Base-by-base conservation (phyloP, 805 yeast species). In the Candida succiphila region DNA sequence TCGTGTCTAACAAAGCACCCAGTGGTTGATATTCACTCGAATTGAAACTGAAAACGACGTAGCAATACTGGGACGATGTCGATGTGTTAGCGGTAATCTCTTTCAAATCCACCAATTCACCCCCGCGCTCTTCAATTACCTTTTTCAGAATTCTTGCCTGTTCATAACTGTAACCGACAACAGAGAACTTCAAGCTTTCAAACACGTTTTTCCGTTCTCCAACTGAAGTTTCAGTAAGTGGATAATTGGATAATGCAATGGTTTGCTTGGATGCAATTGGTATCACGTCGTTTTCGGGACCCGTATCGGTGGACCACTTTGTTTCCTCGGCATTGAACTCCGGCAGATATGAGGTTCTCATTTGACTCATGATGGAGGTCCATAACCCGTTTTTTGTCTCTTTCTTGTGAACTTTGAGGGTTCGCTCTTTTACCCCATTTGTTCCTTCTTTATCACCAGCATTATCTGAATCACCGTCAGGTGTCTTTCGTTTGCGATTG, bases 111-210 rank as follows among this genome's bases (percentile, higher is more conserved):
- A 35, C 19, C 1, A 38, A 22, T 4, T n/a, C 16, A 2, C 58
- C 60, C 2, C 46, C 46, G 32, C 50, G 50, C 15, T 46, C 46
- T 6, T 18, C 15, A 4, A 55, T 38, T 3, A 53, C 51, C 25
- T 44, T 50, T 13, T 29, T 30, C 17, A 55, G 27, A 6, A 49
- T 51, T 7, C 29, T 32, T 1, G 30, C 26, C 29, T 54, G 49
- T 3, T 24, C 16, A 2, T 34, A 16, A 4, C 34, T 30, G 29
- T 45, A 54, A 7, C 55, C 54, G 13, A 38, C 15, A 1, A 40
- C 27, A 23, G 28, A 31, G 32, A 52, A 52, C 13, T 31, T 34
- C 6, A 45, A 6, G 0, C 44, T 45, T 21, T 37, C 23, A 14
- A 53, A 48, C 14, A 50, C 21, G 10, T 19, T 29, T 33, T 40